Conservation (phyloP, 2,329 filamentous ascomycete genomes). For the Emergomyces africanus region DNA sequence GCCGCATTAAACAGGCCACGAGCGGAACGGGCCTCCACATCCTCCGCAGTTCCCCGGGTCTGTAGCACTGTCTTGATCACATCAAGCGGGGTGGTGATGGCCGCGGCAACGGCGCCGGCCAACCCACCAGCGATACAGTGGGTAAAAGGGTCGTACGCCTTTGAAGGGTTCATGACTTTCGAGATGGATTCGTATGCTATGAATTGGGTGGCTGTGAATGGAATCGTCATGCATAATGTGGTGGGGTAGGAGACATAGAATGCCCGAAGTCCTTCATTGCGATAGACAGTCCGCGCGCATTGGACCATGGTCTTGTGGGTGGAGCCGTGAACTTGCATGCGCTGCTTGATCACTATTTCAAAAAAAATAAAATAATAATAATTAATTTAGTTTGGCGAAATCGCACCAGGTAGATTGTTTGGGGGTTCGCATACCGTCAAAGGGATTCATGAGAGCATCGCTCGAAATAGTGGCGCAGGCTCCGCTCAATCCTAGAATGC, state of each 20-base stretch:
- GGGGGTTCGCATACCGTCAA: constrained; percentile 59
- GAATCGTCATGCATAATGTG: constrained; percentile 95
- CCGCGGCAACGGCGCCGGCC: constrained; percentile 85
- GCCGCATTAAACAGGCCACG: constrained; percentile 70
- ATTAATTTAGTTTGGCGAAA: constrained; percentile 7
- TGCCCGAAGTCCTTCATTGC: constrained; percentile 71
- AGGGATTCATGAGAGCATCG: constrained; percentile 98
- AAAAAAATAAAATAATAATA: too few species aligned
- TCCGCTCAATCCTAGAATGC: constrained; percentile 63
- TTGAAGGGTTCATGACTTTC: constrained; percentile 74
- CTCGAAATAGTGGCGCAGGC: constrained; percentile 92
- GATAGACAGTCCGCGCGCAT: constrained; percentile 80
- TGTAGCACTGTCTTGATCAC: constrained; percentile 97
- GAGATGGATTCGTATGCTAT: constrained; percentile 96
- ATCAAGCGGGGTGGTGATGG: constrained; percentile 88
- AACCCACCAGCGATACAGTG: constrained; percentile 88
- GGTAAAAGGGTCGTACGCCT: constrained; percentile 75
- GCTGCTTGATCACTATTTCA: constrained; percentile 90
- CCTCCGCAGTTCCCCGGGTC: constrained; percentile 72
- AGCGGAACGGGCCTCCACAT: constrained; percentile 72
- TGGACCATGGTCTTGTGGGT: constrained; percentile 74
- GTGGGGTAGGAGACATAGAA: constrained; percentile 99
- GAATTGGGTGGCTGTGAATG: constrained; percentile 94
- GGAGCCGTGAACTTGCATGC: constrained; percentile 98
- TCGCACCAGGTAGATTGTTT: background rate